Evolutionary conservation across 1,284 basidiomycete species (phyloP), one percentile per base, ranked within the genome.

Genomic region (Xerocomus tenax): DNA sequence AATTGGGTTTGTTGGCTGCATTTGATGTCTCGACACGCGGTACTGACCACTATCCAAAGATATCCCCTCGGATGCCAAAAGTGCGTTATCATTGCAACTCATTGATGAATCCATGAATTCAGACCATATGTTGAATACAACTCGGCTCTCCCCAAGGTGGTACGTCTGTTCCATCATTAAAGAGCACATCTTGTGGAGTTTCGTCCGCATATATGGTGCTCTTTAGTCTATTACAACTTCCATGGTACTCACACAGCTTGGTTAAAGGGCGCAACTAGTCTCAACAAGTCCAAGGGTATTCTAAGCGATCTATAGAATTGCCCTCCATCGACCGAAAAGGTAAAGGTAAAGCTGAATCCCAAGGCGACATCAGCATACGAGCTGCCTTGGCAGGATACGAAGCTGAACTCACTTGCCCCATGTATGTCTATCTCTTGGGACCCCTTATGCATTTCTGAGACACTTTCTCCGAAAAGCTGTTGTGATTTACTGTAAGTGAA

Each of bases 381-480:
- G 47, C 32, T 41, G 54, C 69, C 21, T 50, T 79, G 42, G 64
- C 64, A 6, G 62, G 56, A 21, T 74, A 75, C 42, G 76, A 78
- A 59, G 69, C 74, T 38, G 79, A 81, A 53, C 58, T 80, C 42
- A 74, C 63, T 19, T 81, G 78, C 58, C 74, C 78, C 5, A 77
- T 81, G 78, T 80, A 60, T 42, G 77, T 69, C 28, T 40, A 36
- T 38, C 15, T 1, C 44, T 29, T 29, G 15, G 28, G 28, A 23
- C 43, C 8, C 30, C 39, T 45, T 45, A 5, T 8, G 4, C 32
- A 41, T 25, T 15, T 38, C 35, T 51, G 47, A 58, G 35, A 7
- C n/a, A 8, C 30, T 12, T 57, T 34, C 36, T 28, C 38, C 16
- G 41, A 48, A 48, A 49, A 81, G 78, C 60, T 81, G 78, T 53